A percentile compares a stretch with the other conserved stretches of the same genome.
Evolutionary conservation across 495 filamentous ascomycete genomes (phyloP).

Genomic region (Xylaria acuta): DNA sequence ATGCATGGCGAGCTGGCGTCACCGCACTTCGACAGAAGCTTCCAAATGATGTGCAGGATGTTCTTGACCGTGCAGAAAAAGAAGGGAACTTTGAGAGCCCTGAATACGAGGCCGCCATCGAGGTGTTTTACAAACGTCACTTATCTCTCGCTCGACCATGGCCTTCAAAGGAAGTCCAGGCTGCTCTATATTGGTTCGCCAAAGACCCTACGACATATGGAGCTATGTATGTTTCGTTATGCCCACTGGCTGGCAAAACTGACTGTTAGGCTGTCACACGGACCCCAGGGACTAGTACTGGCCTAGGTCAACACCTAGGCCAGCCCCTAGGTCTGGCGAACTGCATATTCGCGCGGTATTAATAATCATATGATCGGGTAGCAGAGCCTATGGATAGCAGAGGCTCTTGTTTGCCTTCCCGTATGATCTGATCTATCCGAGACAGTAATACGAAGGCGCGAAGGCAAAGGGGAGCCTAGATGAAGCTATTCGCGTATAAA

Average conservation of each 20-base stretch:
- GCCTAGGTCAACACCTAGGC: no score
- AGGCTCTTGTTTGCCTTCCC: no score
- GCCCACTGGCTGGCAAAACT: background rate
- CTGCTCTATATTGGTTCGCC: constrained; percentile 32
- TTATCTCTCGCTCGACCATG: constrained; percentile 48
- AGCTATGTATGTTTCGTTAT: constrained; percentile 46
- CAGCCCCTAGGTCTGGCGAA: no score
- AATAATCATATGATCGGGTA: no score
- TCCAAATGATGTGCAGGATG: constrained; percentile 30
- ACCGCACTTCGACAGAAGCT: constrained; percentile 27
- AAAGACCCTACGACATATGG: constrained; percentile 52
- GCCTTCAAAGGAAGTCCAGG: constrained; percentile 40
- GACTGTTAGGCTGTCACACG: no score
- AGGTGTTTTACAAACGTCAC: constrained; percentile 50
- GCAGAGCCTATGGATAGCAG: no score
- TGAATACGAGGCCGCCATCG: constrained; percentile 53
- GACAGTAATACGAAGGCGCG: no score
- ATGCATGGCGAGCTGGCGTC: constrained; percentile 28
- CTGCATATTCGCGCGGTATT: no score
- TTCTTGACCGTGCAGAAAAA: constrained; percentile 33
- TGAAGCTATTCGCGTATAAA: no score
- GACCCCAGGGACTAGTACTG: no score
- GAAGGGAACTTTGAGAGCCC: constrained; percentile 40
- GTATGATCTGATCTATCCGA: no score
- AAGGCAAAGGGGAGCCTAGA: no score